phyloP scores from a whole-genome alignment of 148 eudicot species.

The Nepenthes mirabilis region DNA sequence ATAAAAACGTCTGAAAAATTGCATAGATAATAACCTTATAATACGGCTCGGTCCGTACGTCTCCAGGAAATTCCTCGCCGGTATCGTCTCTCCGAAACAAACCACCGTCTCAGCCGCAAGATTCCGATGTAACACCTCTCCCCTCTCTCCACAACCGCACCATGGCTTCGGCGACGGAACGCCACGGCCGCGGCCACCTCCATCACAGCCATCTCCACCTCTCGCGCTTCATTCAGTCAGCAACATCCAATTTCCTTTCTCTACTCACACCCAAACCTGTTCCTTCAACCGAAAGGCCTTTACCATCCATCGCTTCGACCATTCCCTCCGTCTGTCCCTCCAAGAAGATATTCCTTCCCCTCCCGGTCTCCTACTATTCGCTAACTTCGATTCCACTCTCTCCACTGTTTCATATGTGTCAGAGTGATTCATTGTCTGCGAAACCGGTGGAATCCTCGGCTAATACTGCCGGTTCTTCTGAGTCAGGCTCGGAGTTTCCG shows the following conservation, averaged over 20 bases:
- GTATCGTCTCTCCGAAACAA: too few species aligned
- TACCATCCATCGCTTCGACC: conserved; percentile 6
- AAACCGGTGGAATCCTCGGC: conserved; percentile 15
- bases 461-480: conserved; percentile 13
- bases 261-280: conserved; percentile 11
- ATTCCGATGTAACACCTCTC: too few species aligned
- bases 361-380: conserved; percentile 19
- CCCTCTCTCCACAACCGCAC: background rate
- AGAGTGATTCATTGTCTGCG: conserved; percentile 16
- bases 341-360: conserved; percentile 27
- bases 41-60: too few species aligned
- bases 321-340: conserved; percentile 12
- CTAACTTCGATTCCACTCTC: conserved; percentile 3
- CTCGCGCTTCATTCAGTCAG: conserved; percentile 31
- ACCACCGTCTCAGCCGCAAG: too few species aligned
- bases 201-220: conserved; percentile 12
- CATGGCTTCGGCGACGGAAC: conserved; percentile 20
- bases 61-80: too few species aligned
- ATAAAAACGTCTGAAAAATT: too few species aligned
- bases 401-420: conserved; percentile 20
- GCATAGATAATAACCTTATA: too few species aligned
- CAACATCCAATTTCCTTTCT: conserved; percentile 30
- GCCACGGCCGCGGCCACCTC: conserved; percentile 17
- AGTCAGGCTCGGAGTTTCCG: conserved; percentile 33
- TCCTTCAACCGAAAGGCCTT: conserved; percentile 16